Conservation (phyloP, 805 yeast genomes). For the Hanseniaspora jakobsenii region DNA sequence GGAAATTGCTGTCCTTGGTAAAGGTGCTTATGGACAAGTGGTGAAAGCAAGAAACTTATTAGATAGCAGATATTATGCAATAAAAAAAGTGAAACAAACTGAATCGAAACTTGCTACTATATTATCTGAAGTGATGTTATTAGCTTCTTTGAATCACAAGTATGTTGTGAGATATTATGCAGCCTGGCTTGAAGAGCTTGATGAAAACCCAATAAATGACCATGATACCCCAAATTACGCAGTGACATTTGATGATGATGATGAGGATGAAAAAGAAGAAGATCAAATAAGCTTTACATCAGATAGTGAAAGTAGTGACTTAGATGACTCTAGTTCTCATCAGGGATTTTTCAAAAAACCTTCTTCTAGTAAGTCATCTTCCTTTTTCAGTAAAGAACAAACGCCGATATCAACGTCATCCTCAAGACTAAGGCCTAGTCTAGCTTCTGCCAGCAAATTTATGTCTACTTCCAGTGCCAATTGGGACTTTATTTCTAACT, state of each 20-base stretch:
- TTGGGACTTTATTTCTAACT: constrained; percentile 59
- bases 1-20: constrained; percentile 80
- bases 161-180: constrained; percentile 93
- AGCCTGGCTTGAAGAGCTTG: constrained; percentile 83
- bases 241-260: constrained; percentile 17
- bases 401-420: neutral
- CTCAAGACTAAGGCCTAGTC: neutral
- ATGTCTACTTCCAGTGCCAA: constrained; percentile 21
- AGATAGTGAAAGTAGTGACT: constrained; percentile 21
- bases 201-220: constrained; percentile 28
- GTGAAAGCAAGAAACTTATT: constrained; percentile 89
- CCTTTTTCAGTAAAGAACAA: constrained; percentile 18
- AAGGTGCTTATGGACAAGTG: constrained; percentile 96
- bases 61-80: constrained; percentile 91
- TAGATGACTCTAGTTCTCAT: neutral
- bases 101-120: constrained; percentile 69
- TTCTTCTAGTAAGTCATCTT: constrained; percentile 26
- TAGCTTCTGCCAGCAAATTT: neutral
- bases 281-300: constrained; percentile 30
- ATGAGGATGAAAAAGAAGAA: constrained; percentile 19
- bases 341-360: constrained; percentile 23
- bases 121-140: constrained; percentile 78
- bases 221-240: constrained; percentile 28
- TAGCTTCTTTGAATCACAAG: constrained; percentile 87
- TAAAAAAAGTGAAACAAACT: constrained; percentile 77